Base-by-base conservation (phyloP, 2,329 filamentous ascomycete genomes). In the Chalaropsis thielavioides region DNA sequence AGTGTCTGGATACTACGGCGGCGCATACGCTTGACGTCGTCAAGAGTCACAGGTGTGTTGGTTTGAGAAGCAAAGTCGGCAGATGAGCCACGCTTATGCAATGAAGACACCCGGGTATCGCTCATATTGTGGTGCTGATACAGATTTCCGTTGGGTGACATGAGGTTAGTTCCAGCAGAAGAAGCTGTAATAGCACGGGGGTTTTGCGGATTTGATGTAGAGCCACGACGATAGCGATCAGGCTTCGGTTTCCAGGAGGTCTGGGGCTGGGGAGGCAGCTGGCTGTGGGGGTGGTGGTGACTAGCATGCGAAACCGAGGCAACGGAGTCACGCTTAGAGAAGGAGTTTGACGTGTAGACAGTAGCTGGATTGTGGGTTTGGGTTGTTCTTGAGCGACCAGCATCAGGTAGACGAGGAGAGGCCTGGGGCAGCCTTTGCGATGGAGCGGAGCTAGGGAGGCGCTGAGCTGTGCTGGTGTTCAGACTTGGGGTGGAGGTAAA, bases 1-100 rank as follows among this genome's bases (percentile, higher is more conserved):
- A 81, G 74, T 19, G 84, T 87, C 69, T 89, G 89, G 76, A 95
- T 83, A 75, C 91, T 96, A 69, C 91, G 85, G 72, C 91, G 84
- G 70, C 91, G 82, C 75, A 91, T 88, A 72, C 89, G 82, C 75
- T 88, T 90, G 10, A 85, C 82, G 35, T 92, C 61, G n/a, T 68
- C 62, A 27, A 61, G 19, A 44, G 64, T 56, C n/a, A 62, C 7
- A 31, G 58, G 38, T 31, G 56, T 35, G 31, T 62, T 15, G 27
- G 38, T 27, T 49, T 54, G 38, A 44, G 56, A 13, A 46, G 43
- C 15, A 7, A 46, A 31, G n/a, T 66, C 51, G 49, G 59, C 62
- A 22, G 66, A 62, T 24, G 62, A 51, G 43, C 62, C 49, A 38
- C 49, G 54, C 24, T 65, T 51, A 62, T 68, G 64, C 67, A 67